Percentiles rank a stretch among this genome's conserved stretches.
These are phyloP conservation scores for Kodamaea neixiangensis DNA, from an alignment of 805 yeast genomes.

Conservation along the genomic window DNA sequence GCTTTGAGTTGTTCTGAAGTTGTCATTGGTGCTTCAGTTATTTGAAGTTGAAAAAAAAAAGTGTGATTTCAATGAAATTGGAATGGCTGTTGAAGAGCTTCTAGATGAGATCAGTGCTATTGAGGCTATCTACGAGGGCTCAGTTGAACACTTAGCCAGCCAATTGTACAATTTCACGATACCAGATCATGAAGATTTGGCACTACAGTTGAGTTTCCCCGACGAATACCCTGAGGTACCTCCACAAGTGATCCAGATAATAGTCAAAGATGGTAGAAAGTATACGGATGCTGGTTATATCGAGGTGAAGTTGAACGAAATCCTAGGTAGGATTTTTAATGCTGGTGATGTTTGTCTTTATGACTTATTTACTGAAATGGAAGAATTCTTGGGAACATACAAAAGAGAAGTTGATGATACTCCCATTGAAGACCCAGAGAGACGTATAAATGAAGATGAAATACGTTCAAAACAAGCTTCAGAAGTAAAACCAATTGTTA, in stretches of 20 bases:
- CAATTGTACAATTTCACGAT: conserved; percentile 48
- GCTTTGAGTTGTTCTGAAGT: conserved; percentile 35
- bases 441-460: not conserved
- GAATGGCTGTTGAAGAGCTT: conserved; percentile 49
- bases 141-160: conserved; percentile 41
- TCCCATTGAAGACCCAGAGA: not conserved
- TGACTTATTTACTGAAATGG: conserved; percentile 72
- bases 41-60: not conserved
- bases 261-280: conserved; percentile 29
- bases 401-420: conserved; percentile 24
- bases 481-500: not conserved
- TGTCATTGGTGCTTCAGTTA: conserved; percentile 12
- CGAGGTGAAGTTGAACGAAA: conserved; percentile 47
- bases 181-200: conserved; percentile 64
- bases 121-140: conserved; percentile 82
- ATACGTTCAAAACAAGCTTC: not conserved
- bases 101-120: conserved; percentile 78
- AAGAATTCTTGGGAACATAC: conserved; percentile 44
- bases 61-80: not conserved
- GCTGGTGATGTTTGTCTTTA: conserved; percentile 75
- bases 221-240: conserved; percentile 61
- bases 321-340: conserved; percentile 52
- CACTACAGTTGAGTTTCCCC: conserved; percentile 73
- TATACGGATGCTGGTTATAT: conserved; percentile 49
- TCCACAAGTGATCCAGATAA: conserved; percentile 67